phyloP scores from a whole-genome alignment of 257 asterid genomes.

The Solanum pennellii region DNA sequence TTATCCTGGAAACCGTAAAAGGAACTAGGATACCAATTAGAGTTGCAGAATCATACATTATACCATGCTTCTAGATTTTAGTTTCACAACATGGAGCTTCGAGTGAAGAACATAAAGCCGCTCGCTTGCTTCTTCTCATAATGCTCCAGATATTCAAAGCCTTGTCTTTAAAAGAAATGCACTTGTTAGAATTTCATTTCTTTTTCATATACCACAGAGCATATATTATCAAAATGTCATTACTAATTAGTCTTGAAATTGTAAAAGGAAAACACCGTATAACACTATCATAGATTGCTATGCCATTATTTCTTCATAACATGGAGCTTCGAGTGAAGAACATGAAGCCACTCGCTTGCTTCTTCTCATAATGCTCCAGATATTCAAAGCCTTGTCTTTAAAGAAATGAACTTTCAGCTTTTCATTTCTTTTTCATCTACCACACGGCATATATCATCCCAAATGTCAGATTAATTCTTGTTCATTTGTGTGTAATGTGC shows the following conservation, averaged over 20 bases:
- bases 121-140: conserved; percentile 23
- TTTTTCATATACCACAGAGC: neutral
- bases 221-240: neutral
- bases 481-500: neutral
- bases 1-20: neutral
- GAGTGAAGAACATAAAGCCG: conserved; percentile 22
- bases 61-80: neutral
- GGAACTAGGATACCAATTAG: neutral
- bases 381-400: conserved; percentile 4
- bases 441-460: conserved; percentile 1
- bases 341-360: conserved; percentile 11
- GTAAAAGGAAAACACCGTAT: too few species aligned
- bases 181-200: neutral
- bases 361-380: conserved; percentile 31
- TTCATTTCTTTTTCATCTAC: neutral
- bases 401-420: conserved; percentile 5
- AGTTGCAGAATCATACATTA: neutral
- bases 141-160: conserved; percentile 16
- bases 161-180: conserved; percentile 4
- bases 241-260: neutral
- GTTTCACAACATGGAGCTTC: conserved; percentile 8
- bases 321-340: conserved; percentile 30
- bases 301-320: neutral
- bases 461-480: neutral
- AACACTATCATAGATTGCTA: neutral